Conservation (phyloP, 371 early-diverging fungal genomes). For the Umbelopsis sp. region DNA sequence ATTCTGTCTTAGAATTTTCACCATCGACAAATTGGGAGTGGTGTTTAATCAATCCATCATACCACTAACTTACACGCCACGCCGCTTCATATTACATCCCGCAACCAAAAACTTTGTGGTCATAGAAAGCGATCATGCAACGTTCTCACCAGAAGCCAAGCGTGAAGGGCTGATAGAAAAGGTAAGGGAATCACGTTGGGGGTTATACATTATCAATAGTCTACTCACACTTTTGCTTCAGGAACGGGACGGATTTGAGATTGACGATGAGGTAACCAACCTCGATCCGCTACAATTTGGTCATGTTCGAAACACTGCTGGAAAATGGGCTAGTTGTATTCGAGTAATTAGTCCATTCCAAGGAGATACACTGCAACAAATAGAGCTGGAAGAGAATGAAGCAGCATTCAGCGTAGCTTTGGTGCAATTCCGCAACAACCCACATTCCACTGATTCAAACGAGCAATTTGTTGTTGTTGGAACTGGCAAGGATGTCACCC, state of each 20-base stretch:
- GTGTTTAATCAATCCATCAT: slow-evolving; percentile 84
- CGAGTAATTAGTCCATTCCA: slow-evolving; percentile 83
- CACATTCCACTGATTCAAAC: slow-evolving; percentile 39
- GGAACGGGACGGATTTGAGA: slow-evolving; percentile 57
- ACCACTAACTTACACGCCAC: slow-evolving; percentile 90
- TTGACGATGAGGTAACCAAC: slow-evolving; percentile 52
- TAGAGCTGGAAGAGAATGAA: slow-evolving; percentile 87
- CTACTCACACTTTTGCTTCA: slow-evolving; percentile 10
- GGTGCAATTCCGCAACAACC: slow-evolving; percentile 71
- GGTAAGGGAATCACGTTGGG: slow-evolving; percentile 21
- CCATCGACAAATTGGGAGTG: slow-evolving; percentile 83
- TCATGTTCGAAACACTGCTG: slow-evolving; percentile 64
- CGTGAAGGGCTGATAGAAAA: slow-evolving; percentile 56
- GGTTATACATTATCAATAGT: background rate
- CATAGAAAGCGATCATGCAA: slow-evolving; percentile 86
- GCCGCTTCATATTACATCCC: slow-evolving; percentile 77
- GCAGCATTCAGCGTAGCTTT: slow-evolving; percentile 85
- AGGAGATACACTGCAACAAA: slow-evolving; percentile 70
- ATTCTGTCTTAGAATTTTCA: slow-evolving; percentile 66
- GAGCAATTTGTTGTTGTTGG: slow-evolving; percentile 83
- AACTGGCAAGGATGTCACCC: slow-evolving; percentile 73
- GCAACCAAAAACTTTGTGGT: slow-evolving; percentile 82
- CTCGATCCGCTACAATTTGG: slow-evolving; percentile 70
- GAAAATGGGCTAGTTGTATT: slow-evolving; percentile 91
- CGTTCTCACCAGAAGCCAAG: slow-evolving; percentile 70